These are phyloP conservation scores for Zymoseptoria ardabiliae DNA, from an alignment of 2,329 filamentous ascomycete species.

Conservation along the genomic window DNA sequence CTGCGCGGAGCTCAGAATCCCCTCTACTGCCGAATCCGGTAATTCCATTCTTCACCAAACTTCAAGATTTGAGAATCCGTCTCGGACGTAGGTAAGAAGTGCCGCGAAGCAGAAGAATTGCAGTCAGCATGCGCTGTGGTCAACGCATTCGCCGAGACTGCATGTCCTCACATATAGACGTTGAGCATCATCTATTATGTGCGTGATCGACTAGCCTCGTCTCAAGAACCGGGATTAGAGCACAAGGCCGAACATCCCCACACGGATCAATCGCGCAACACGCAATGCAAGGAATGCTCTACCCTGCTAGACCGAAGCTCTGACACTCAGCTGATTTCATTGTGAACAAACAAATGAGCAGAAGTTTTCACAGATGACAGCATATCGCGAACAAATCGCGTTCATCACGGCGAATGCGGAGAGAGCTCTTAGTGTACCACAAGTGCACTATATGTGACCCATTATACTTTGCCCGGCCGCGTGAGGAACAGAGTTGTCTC, in stretches of 20 bases:
- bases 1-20: not conserved
- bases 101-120: not conserved
- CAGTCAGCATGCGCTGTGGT: not conserved
- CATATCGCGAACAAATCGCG: not conserved
- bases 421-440: not conserved
- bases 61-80: not conserved
- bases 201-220: not conserved
- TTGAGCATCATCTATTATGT: not conserved
- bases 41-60: not conserved
- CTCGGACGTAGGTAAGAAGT: not conserved
- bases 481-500: not conserved
- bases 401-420: not conserved
- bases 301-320: not conserved
- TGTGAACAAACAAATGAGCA: no score
- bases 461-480: not conserved
- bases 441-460: not conserved
- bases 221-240: not conserved
- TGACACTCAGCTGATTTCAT: not conserved
- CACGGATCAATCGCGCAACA: not conserved
- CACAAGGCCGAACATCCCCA: not conserved
- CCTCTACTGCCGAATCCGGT: not conserved
- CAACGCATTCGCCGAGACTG: not conserved
- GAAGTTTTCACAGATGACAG: not conserved
- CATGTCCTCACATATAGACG: not conserved
- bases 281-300: not conserved